Percentiles rank a stretch among this genome's conserved stretches.
These are phyloP conservation scores for Didymella segeticola DNA, from an alignment of 2,329 filamentous ascomycete species.

Conservation along the genomic window DNA sequence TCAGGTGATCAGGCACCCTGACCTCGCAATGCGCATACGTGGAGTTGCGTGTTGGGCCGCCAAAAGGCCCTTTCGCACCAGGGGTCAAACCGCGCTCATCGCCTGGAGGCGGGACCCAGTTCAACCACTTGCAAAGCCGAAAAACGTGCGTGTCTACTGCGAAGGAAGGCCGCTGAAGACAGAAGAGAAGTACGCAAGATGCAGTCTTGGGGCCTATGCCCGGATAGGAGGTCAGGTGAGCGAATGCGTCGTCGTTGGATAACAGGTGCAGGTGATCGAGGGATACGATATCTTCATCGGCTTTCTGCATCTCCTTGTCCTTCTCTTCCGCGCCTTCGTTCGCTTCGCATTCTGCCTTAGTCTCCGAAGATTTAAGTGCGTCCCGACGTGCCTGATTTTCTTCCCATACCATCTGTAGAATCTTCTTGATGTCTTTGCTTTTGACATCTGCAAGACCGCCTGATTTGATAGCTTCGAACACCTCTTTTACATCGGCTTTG, in stretches of 20 bases:
- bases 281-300: slow-evolving; percentile 67
- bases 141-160: slow-evolving; percentile 73
- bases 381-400: slow-evolving; percentile 68
- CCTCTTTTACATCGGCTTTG: slow-evolving; percentile 62
- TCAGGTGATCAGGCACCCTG: slow-evolving; percentile 66
- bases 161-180: slow-evolving; percentile 67
- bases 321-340: slow-evolving; percentile 60
- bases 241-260: slow-evolving; percentile 63
- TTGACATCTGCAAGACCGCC: slow-evolving; percentile 77
- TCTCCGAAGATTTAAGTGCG: slow-evolving; percentile 51
- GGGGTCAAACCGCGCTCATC: slow-evolving; percentile 41
- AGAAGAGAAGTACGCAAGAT: slow-evolving; percentile 69
- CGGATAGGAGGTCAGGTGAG: slow-evolving; percentile 63
- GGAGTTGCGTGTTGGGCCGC: slow-evolving; percentile 56
- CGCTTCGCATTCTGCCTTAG: slow-evolving; percentile 49
- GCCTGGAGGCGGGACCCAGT: slow-evolving; percentile 62
- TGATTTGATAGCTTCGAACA: slow-evolving; percentile 72
- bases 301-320: slow-evolving; percentile 63
- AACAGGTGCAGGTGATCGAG: slow-evolving; percentile 67
- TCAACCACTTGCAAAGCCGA: slow-evolving; percentile 66
- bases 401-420: slow-evolving; percentile 73
- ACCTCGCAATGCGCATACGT: slow-evolving; percentile 68
- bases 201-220: slow-evolving; percentile 72
- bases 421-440: slow-evolving; percentile 74
- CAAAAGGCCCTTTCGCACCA: slow-evolving; percentile 50